Evolutionary conservation across 352 stramenopile genomes (phyloP), one percentile per base, ranked within the genome.

Genomic region (Phytopythium delawarense): DNA sequence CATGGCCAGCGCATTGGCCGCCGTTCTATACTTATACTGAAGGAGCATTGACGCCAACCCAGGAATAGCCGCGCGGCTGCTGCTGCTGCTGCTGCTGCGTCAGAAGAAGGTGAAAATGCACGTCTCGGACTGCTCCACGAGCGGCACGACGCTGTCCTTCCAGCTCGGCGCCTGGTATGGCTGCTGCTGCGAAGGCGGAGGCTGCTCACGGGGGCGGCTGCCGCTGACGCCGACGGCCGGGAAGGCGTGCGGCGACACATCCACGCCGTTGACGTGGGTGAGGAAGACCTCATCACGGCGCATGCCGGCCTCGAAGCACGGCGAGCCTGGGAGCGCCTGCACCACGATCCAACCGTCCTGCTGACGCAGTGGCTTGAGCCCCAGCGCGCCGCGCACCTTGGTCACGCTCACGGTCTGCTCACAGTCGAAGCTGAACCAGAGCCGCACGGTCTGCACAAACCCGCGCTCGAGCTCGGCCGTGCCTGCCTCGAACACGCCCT

Each of bases 361-460:
- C 61, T 92, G 79, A 4, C 81, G 81, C 42, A 92, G 64, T 0
- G 79, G 81, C 58, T 89, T 91, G 53, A 91, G 69, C 1, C 84
- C 80, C 3, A 92, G 66, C 18, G 79, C 72, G 4, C 84, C 81
- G 25, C 86, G 78, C 34, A 79, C 74, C n/a, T 92, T 92, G 39
- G 78, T 91, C 35, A 89, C 81, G n/a, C 78, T 88, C 54, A 91
- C 77, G 4, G 84, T 90, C 51, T 89, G 79, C 55, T 92, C 81
- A 49, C 82, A 88, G 58, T 91, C 83, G 25, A 92, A 89, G 65
- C 79, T 89, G 65, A 92, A 92, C 83, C 84, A 91, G 16, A 92
- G 79, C 7, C 84, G 70, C 55, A 91, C 76, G 9, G 70, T 74
- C 55, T 92, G 81, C 6, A 92, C 71, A 57, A 91, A 89, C 0